These are phyloP conservation scores for Aspergillus hiratsukae DNA, from an alignment of 2,329 filamentous ascomycete species.

Conservation along the genomic window DNA sequence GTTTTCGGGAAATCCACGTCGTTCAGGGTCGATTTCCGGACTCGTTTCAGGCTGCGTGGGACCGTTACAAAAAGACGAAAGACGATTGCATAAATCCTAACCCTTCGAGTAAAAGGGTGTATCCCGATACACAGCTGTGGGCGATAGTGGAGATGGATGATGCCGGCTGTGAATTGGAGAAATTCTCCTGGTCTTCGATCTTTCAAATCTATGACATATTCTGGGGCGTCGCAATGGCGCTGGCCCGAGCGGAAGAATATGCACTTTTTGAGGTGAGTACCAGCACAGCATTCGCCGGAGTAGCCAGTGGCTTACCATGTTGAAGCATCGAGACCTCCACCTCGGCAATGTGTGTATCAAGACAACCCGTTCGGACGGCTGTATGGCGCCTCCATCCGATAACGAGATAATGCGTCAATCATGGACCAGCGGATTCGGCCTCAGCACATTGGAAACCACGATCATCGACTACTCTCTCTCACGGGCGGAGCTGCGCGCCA, in stretches of 20 bases:
- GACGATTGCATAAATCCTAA: slow-evolving; percentile 53
- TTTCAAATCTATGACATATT: slow-evolving; percentile 60
- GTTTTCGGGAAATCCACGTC: slow-evolving; percentile 56
- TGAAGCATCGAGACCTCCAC: slow-evolving; percentile 59
- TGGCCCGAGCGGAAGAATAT: slow-evolving; percentile 58
- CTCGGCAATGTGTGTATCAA: slow-evolving; percentile 62
- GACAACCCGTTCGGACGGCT: slow-evolving; percentile 26
- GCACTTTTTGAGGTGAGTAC: slow-evolving; percentile 52
- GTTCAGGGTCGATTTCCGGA: slow-evolving; percentile 53
- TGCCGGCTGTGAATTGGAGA: slow-evolving; percentile 56
- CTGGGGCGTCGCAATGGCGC: slow-evolving; percentile 60
- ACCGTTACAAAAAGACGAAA: slow-evolving; percentile 36
- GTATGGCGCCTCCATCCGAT: slow-evolving; percentile 31
- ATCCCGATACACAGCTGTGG: slow-evolving; percentile 56
- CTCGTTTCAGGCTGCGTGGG: slow-evolving; percentile 47
- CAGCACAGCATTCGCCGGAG: not conserved
- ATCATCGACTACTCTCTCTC: slow-evolving; percentile 67
- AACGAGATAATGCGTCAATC: slow-evolving; percentile 25
- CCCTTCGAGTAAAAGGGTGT: slow-evolving; percentile 50
- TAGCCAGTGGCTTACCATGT: slow-evolving; percentile 7
- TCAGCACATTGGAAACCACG: slow-evolving; percentile 56
- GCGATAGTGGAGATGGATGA: slow-evolving; percentile 64
- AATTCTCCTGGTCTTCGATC: slow-evolving; percentile 37
- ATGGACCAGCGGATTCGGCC: slow-evolving; percentile 43
- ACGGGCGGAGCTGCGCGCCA: slow-evolving; percentile 48